Conservation (phyloP, 2,329 filamentous ascomycete species). For the Corinectria fuckeliana region DNA sequence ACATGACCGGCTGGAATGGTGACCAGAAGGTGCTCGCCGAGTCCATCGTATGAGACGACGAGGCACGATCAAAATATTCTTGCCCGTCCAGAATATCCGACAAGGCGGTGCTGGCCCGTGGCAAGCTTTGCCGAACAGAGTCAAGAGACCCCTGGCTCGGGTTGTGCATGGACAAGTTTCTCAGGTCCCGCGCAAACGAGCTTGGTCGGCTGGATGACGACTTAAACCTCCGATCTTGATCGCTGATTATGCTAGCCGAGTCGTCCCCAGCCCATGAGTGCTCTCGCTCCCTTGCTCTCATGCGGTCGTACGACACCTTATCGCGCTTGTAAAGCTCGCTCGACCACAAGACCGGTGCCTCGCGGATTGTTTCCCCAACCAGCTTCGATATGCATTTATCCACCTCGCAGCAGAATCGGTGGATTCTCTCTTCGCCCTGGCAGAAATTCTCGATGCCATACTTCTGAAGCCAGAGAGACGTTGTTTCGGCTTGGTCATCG, state of each 20-base stretch:
- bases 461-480: constrained; percentile 79
- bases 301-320: constrained; percentile 64
- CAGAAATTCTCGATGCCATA: constrained; percentile 92
- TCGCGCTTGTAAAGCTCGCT: constrained; percentile 88
- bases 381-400: constrained; percentile 85
- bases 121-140: constrained; percentile 68
- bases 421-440: constrained; percentile 91
- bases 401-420: constrained; percentile 90
- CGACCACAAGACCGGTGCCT: constrained; percentile 89
- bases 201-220: constrained; percentile 53
- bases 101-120: constrained; percentile 62
- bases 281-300: constrained; percentile 52
- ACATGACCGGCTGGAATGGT: constrained; percentile 74
- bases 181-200: constrained; percentile 62
- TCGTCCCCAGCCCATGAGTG: constrained; percentile 57
- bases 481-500: constrained; percentile 92
- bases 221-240: constrained; percentile 57
- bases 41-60: constrained; percentile 74
- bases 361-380: constrained; percentile 81
- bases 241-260: constrained; percentile 60
- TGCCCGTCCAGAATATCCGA: constrained; percentile 73
- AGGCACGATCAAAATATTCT: constrained; percentile 73
- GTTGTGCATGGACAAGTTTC: constrained; percentile 65
- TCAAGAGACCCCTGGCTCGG: constrained; percentile 74
- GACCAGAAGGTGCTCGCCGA: constrained; percentile 88